Evolutionary conservation across 2,329 filamentous ascomycete species (phyloP), one percentile per base, ranked within the genome.

Genomic region (Ophiostoma tasmaniense): DNA sequence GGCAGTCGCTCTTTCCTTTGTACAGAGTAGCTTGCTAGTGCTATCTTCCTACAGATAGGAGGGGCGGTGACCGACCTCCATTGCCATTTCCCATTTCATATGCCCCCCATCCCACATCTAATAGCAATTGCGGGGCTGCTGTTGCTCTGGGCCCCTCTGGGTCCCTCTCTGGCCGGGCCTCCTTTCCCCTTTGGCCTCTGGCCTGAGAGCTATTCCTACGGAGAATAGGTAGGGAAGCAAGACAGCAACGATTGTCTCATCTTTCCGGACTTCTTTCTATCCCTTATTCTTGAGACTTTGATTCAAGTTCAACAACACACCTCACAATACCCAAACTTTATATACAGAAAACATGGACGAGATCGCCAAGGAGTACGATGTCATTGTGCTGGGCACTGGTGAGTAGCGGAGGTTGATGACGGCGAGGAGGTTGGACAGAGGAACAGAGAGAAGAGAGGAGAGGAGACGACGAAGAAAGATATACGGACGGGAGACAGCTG

Each of bases 361-460:
- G 82, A 97, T 99, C 79, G 92, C 93, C 75, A 91, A 92, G 79
- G 93, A 97, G 82, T 99, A 99, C 87, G 95, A 99, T 87, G 92
- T 97, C 81, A 89, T 99, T 79, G 95, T 99, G 79, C 88, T 99
- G 79, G 95, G 95, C 86, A 99, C 95, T 80, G 93, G 93, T 97
- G 85, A 78, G 87, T 70, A 62, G 13, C 33, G 33, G 33, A 4
- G 33, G 8, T n/a, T n/a, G n/a, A n/a, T n/a, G 33, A 33, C 8
- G 33, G 33, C 33, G 33, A 2, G 33, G 33, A 33, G 33, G 33
- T 33, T 33, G 33, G 33, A 33, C 6, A 33, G 33, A 33, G 33
- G 33, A 33, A 17, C 10, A 6, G 30, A 62, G 61, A 35, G 22
- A 30, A 10, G 28, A 20, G 7, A 62, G 59, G 1, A 62, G 30